These are phyloP conservation scores for Talaromyces sp. DNA, from an alignment of 2,329 filamentous ascomycete species.

Conservation along the genomic window DNA sequence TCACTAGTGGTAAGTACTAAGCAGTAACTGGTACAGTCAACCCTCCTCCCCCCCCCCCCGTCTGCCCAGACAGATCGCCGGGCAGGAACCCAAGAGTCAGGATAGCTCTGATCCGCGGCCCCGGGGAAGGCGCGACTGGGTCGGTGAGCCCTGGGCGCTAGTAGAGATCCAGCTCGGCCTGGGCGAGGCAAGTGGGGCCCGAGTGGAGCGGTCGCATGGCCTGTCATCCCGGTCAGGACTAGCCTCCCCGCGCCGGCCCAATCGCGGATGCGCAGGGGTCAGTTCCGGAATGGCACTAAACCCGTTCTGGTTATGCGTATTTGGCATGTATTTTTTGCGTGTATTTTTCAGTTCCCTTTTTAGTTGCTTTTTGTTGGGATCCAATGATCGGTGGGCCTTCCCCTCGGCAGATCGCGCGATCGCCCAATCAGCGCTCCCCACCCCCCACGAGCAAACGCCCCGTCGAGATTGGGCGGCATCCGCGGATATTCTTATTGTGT, in stretches of 20 bases:
- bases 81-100: neutral
- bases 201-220: constrained; percentile 12
- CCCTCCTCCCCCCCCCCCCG: neutral
- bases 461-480: constrained; percentile 11
- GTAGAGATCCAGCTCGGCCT: neutral
- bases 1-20: too few relatives aligned
- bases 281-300: constrained; percentile 9
- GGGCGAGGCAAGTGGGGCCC: neutral
- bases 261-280: constrained; percentile 13
- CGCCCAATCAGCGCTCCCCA: constrained; percentile 8
- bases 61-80: neutral
- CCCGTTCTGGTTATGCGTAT: neutral
- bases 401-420: constrained; percentile 8
- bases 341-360: neutral
- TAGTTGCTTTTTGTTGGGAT: neutral
- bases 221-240: constrained; percentile 5
- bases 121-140: constrained; percentile 2
- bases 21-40: too few relatives aligned
- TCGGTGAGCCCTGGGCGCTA: constrained; percentile 6
- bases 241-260: constrained; percentile 6
- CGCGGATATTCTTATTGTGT: constrained; percentile 6
- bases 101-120: constrained; percentile 1
- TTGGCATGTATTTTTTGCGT: neutral
- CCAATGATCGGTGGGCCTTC: neutral
- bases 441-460: constrained; percentile 9